Evolutionary conservation across 164 flowering plant species (phyloP), one percentile per base, ranked within the genome.

Genomic region (Magnolia changhungtana): DNA sequence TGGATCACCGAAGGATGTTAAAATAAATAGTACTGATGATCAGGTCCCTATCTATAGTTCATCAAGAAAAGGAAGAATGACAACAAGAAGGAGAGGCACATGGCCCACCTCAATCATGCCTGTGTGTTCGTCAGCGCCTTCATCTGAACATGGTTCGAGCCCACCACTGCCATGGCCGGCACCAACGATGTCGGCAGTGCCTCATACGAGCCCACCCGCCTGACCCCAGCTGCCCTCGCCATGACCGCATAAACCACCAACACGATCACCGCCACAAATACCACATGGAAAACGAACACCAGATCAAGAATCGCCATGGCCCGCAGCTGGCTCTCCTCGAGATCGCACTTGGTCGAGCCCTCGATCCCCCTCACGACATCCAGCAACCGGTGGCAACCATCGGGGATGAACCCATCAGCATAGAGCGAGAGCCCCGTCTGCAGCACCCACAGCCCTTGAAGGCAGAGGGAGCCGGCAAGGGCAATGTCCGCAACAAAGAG

Each of bases 281-380:
- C 73, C 13, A 92, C 94, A 73, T 96, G 89, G 61, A 91, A 16
- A 63, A 84, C 75, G 67, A 82, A 82, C 78, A 85, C 82, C 10
- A 94, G 86, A 83, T 96, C 98, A 50, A 96, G 80, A 45, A 96
- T 85, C 1, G 99, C 95, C 9, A 85, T 86, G 0, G 98, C 99
- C 24, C 99, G 85, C 72, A 91, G 74, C 80, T 76, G 83, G 7
- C 97, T 89, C 67, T 94, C 97, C 68, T 96, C 97, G 69, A 94
- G 73, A 76, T 92, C 99, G 72, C 98, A 96, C 83, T 87, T 88
- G 55, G 98, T 94, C 14, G 99, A 94, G 0, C 99, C 97, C 80
- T 94, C 97, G 2, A 92, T 94, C 3, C 98, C 97, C 14, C 78
- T 79, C 13, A 84, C 92, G 20, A 96, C 96, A 77, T 96, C 98